These are phyloP conservation scores for Jaapia argillacea DNA, from an alignment of 768 basidiomycete species.

Conservation along the genomic window DNA sequence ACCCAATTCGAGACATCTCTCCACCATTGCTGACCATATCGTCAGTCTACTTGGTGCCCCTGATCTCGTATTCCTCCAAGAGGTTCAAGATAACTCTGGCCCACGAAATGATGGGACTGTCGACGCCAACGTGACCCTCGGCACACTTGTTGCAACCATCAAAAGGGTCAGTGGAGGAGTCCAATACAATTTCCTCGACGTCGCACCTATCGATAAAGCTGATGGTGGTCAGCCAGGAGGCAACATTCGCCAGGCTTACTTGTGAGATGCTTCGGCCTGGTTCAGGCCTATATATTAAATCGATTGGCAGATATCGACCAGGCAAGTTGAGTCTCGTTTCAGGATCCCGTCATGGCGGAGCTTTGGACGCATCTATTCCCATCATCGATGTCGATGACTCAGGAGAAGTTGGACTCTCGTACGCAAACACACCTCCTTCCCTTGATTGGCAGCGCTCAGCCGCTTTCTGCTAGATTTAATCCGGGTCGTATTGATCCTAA, in stretches of 20 bases:
- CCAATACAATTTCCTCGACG: constrained; percentile 36
- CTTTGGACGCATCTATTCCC: constrained; percentile 34
- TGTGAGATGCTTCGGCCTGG: constrained; percentile 30
- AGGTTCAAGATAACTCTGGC: constrained; percentile 53
- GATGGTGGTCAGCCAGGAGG: constrained; percentile 57
- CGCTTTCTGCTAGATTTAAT: constrained; percentile 52
- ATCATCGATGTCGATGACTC: constrained; percentile 19
- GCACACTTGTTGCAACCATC: constrained; percentile 39
- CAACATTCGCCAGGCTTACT: constrained; percentile 50
- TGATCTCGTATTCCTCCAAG: constrained; percentile 54
- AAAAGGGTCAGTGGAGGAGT: constrained; percentile 28
- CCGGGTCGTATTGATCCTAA: constrained; percentile 54
- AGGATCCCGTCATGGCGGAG: constrained; percentile 35
- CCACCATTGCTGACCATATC: constrained; percentile 43
- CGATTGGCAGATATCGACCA: neutral
- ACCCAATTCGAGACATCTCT: constrained; percentile 37
- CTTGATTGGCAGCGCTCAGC: too few relatives aligned
- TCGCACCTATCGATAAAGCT: constrained; percentile 40
- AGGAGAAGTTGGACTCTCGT: too few relatives aligned
- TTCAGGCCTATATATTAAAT: neutral
- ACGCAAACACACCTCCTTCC: too few relatives aligned
- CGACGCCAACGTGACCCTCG: constrained; percentile 40
- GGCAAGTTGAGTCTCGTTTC: constrained; percentile 23
- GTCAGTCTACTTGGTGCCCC: constrained; percentile 36
- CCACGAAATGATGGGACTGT: constrained; percentile 42